These are phyloP conservation scores for Boletus rubropictus DNA, from an alignment of 768 basidiomycete species.

Conservation along the genomic window DNA sequence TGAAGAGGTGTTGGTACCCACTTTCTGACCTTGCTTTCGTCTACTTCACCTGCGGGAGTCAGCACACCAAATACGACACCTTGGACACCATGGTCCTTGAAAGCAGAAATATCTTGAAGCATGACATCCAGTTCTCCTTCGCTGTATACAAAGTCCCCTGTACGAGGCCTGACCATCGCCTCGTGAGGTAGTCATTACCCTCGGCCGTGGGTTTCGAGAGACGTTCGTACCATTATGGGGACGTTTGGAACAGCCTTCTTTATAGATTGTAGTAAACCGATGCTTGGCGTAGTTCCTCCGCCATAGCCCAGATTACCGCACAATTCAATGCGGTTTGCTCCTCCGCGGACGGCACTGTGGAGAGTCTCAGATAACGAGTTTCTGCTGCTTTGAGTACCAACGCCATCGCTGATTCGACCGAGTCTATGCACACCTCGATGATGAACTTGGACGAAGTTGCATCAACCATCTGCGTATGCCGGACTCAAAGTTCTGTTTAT, in stretches of 20 bases:
- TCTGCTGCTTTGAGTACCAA: slow-evolving; percentile 30
- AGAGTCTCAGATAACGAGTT: slow-evolving; percentile 1
- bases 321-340: slow-evolving; percentile 72
- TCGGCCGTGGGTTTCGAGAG: background rate
- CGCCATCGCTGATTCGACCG: slow-evolving; percentile 64
- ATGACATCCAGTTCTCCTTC: slow-evolving; percentile 64
- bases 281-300: slow-evolving; percentile 76
- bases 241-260: slow-evolving; percentile 42
- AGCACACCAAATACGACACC: slow-evolving; percentile 69
- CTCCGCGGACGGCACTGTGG: slow-evolving; percentile 60
- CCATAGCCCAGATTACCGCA: slow-evolving; percentile 66
- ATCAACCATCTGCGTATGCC: slow-evolving; percentile 4
- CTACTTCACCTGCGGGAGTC: slow-evolving; percentile 50
- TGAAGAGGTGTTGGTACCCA: slow-evolving; percentile 1
- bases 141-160: slow-evolving; percentile 75
- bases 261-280: slow-evolving; percentile 65
- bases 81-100: slow-evolving; percentile 51
- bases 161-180: slow-evolving; percentile 77
- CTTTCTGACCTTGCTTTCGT: slow-evolving; percentile 53
- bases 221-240: slow-evolving; percentile 65
- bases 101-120: slow-evolving; percentile 61
- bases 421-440: slow-evolving; percentile 73
- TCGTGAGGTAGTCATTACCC: slow-evolving; percentile 23
- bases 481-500: too few species aligned
- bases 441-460: slow-evolving; percentile 5